Evolutionary conservation across 805 yeast species (phyloP).

Genomic region (Zygotorulaspora sp.): DNA sequence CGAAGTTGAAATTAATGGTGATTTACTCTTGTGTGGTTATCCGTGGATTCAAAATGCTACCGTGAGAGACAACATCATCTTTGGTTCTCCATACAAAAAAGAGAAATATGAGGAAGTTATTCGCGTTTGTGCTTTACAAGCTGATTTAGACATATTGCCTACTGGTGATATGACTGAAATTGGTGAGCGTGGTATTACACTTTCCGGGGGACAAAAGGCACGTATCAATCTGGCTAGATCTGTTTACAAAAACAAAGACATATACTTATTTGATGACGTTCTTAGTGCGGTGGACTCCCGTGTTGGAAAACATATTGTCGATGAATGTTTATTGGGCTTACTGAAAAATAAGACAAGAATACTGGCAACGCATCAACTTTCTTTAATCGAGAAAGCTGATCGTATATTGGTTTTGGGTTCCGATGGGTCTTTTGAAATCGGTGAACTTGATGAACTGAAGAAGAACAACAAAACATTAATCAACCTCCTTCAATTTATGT

Average conservation of each 20-base stretch:
- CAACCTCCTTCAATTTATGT: constrained; percentile 47
- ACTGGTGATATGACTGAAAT: constrained; percentile 77
- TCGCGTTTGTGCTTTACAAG: constrained; percentile 59
- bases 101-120: constrained; percentile 51
- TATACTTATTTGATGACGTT: constrained; percentile 71
- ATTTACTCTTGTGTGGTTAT: constrained; percentile 50
- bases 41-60: constrained; percentile 87
- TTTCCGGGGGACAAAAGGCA: constrained; percentile 90
- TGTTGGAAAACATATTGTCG: constrained; percentile 76
- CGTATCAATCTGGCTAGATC: constrained; percentile 76
- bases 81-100: constrained; percentile 55
- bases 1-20: constrained; percentile 48
- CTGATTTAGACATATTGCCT: constrained; percentile 61
- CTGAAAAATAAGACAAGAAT: constrained; percentile 59
- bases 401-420: constrained; percentile 58
- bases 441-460: constrained; percentile 53
- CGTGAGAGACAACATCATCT: constrained; percentile 65
- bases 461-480: constrained; percentile 44
- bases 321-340: constrained; percentile 59
- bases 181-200: constrained; percentile 80
- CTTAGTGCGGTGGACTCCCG: constrained; percentile 83
- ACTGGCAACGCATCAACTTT: constrained; percentile 80
- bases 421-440: constrained; percentile 61
- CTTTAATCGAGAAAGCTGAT: constrained; percentile 65
- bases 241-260: constrained; percentile 64